phyloP scores from a whole-genome alignment of 2,329 filamentous ascomycete species.

The Fusarium pseudocircinatum region DNA sequence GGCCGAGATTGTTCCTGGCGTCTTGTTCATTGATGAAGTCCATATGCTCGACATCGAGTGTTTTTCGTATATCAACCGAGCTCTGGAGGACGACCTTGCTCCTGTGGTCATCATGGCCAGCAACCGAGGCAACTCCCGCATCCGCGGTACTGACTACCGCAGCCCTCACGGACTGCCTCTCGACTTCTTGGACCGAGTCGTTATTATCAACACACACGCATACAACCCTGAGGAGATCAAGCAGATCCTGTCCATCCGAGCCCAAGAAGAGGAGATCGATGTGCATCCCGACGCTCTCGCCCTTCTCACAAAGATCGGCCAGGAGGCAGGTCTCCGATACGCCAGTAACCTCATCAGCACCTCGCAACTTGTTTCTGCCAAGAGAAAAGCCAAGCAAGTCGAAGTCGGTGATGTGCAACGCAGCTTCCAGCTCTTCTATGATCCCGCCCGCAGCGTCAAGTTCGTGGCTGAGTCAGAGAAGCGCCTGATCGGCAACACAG shows the following conservation, averaged over 20 bases:
- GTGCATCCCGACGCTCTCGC: constrained; percentile 89
- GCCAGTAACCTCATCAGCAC: constrained; percentile 98
- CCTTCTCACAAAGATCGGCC: constrained; percentile 92
- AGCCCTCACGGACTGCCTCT: constrained; percentile 94
- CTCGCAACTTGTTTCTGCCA: constrained; percentile 85
- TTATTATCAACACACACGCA: constrained; percentile 92
- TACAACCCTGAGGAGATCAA: constrained; percentile 87
- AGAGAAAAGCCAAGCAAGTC: constrained; percentile 86
- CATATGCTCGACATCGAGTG: constrained; percentile 99
- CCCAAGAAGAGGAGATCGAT: constrained; percentile 96
- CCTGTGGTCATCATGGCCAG: constrained; percentile 99
- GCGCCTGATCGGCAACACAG: constrained; percentile 88
- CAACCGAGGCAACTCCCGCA: constrained; percentile 91
- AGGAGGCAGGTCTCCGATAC: constrained; percentile 91
- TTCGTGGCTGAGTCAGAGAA: constrained; percentile 93
- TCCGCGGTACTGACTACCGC: constrained; percentile 91
- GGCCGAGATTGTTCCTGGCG: constrained; percentile 95
- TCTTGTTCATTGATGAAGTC: constrained; percentile 98
- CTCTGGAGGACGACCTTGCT: constrained; percentile 91
- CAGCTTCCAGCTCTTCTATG: constrained; percentile 94
- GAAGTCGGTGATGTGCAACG: constrained; percentile 89
- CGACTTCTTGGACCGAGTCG: constrained; percentile 94
- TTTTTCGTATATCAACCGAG: constrained; percentile 98
- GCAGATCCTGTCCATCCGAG: constrained; percentile 91
- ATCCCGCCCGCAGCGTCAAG: constrained; percentile 85